These are phyloP conservation scores for Coemansia sp. DNA, from an alignment of 192 early-diverging fungal species.

Conservation along the genomic window DNA sequence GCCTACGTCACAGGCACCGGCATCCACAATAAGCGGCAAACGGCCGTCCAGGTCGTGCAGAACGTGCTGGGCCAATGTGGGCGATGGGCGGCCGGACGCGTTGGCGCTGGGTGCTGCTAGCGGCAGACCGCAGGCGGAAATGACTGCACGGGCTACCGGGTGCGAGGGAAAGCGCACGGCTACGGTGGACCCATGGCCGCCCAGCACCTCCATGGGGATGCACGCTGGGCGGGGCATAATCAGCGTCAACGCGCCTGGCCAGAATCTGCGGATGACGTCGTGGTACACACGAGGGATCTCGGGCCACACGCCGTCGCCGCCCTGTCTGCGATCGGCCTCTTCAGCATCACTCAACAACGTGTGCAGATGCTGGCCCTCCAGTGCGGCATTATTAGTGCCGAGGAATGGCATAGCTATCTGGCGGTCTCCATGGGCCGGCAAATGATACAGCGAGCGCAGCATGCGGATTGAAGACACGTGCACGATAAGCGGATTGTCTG, in stretches of 20 bases:
- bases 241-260: constrained; percentile 95
- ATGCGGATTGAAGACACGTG: constrained; percentile 90
- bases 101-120: constrained; percentile 99
- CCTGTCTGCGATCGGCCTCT: constrained; percentile 13
- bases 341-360: constrained; percentile 14
- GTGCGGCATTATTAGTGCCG: constrained; percentile 47
- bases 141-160: constrained; percentile 86
- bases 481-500: constrained; percentile 96
- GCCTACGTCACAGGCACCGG: constrained; percentile 82
- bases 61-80: constrained; percentile 89
- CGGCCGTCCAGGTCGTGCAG: constrained; percentile 71
- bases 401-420: constrained; percentile 23
- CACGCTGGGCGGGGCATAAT: constrained; percentile 69
- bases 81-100: constrained; percentile 90
- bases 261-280: constrained; percentile 63
- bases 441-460: constrained; percentile 65
- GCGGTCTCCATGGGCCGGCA: constrained; percentile 22
- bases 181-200: constrained; percentile 74
- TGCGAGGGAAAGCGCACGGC: constrained; percentile 91
- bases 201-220: constrained; percentile 75
- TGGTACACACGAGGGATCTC: constrained; percentile 72
- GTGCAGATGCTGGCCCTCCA: constrained; percentile 25
- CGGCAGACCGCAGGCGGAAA: constrained; percentile 77
- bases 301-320: constrained; percentile 45
- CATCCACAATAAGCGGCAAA: constrained; percentile 87